These are phyloP conservation scores for Trichosanthes cucumerina DNA, from an alignment of 306 rosid species.

Conservation along the genomic window DNA sequence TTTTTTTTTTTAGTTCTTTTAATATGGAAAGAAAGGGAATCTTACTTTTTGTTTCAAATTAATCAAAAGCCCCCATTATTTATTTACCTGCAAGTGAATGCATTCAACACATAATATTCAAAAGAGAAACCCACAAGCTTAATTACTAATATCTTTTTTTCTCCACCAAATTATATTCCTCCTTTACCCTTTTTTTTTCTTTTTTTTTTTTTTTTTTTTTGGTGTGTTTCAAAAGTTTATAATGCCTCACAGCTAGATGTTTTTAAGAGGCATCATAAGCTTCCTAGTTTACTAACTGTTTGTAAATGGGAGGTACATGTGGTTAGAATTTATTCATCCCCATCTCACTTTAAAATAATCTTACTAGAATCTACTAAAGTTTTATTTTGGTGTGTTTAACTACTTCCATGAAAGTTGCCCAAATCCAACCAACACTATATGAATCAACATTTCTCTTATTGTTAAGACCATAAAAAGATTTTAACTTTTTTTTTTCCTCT, in stretches of 20 bases:
- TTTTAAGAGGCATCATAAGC: background rate
- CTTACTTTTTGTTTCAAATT: background rate
- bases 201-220: background rate
- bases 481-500: no score
- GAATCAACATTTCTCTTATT: background rate
- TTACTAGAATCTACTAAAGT: background rate
- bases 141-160: background rate
- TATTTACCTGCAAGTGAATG: background rate
- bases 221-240: background rate
- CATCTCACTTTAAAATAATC: background rate
- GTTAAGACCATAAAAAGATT: no score
- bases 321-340: background rate
- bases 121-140: background rate
- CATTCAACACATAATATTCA: constrained; percentile 2
- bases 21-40: background rate
- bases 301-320: background rate
- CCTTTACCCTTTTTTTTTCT: no score
- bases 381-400: background rate
- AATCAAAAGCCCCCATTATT: background rate
- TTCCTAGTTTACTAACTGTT: background rate
- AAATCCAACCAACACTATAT: background rate
- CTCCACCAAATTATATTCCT: constrained; percentile 4
- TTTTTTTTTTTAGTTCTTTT: background rate
- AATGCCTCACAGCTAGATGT: background rate
- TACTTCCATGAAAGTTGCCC: background rate